Evolutionary conservation across 495 filamentous ascomycete species (phyloP), one percentile per base, ranked within the genome.

Genomic region (Pyrenula massariospora): DNA sequence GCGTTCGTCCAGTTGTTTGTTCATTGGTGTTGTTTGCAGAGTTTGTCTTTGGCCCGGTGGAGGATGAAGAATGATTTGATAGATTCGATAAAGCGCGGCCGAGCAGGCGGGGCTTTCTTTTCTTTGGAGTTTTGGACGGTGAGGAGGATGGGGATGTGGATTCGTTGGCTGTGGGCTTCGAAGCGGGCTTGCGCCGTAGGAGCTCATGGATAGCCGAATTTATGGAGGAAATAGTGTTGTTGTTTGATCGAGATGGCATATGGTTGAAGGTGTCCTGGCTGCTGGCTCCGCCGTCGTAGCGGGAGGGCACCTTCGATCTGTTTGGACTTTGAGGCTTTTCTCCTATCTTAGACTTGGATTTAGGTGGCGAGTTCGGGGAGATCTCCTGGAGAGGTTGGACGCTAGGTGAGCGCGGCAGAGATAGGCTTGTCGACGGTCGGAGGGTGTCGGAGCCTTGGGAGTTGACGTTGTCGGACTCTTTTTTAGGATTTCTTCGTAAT

Each of bases 61-160:
- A 68, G 1, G 76, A 78, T 23, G 70, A 65, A 5, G 73, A 42
- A 15, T 42, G 31, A 42, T 52, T 52, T 20, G 50, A 52, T 24
- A 52, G 8, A 20, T 52, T 52, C 8, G 19, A 21, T 8, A 52
- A 19, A 20, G 50, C 77, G 47, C 77, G 69, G 24, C 77, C 77
- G n/a, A 80, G 63, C 36, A 78, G 73, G 22, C 50, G n/a, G n/a
- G n/a, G n/a, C 42, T 19, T 48, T 48, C 11, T 48, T 24, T 52
- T 52, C 31, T 42, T 42, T 62, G 62, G 10, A 62, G 63, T 52
- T 56, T 59, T 0, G 63, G 62, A 23, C 62, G 58, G 54, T 51
- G 25, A 54, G 2, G 20, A 25, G 23, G 22, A 54, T 0, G 75
- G 15, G 31, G 31, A 8, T 5, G 31, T 15, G 31, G 5, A 5